phyloP scores from a whole-genome alignment of 768 basidiomycete species.

The Russula sp. region DNA sequence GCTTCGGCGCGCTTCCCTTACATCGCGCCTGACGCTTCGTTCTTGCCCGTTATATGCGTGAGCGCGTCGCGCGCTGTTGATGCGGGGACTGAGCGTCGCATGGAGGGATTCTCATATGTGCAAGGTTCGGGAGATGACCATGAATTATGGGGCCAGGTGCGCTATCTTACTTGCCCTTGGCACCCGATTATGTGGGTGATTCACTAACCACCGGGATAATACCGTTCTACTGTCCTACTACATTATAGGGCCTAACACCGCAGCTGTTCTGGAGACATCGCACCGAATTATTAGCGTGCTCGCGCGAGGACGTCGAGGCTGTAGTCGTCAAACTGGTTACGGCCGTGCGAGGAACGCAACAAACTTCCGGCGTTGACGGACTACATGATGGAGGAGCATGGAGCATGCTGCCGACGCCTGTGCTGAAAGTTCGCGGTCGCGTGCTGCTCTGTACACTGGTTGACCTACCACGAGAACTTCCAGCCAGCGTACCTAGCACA shows the following conservation, averaged over 20 bases:
- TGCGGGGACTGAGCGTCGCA: slow-evolving; percentile 58
- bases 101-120: slow-evolving; percentile 77
- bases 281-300: slow-evolving; percentile 45
- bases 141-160: slow-evolving; percentile 81
- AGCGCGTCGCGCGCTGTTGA: slow-evolving; percentile 75
- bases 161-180: slow-evolving; percentile 21
- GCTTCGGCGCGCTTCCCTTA: slow-evolving; percentile 52
- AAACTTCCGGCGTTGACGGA: not conserved
- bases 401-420: slow-evolving; percentile 34
- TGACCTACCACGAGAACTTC: slow-evolving; percentile 33
- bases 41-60: slow-evolving; percentile 75
- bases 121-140: slow-evolving; percentile 97
- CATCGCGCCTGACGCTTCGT: slow-evolving; percentile 39
- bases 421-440: slow-evolving; percentile 41
- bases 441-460: slow-evolving; percentile 43
- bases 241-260: slow-evolving; percentile 70
- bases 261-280: slow-evolving; percentile 64
- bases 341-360: not conserved
- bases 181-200: not conserved
- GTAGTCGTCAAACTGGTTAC: slow-evolving; percentile 39
- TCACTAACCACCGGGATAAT: not conserved
- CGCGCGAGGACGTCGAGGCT: slow-evolving; percentile 49
- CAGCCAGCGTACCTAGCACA: slow-evolving; percentile 7
- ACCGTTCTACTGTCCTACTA: not conserved
- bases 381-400: slow-evolving; percentile 16